Evolutionary conservation across 257 asterid species (phyloP), one percentile per base, ranked within the genome.

Genomic region (Euphrasia confusa): DNA sequence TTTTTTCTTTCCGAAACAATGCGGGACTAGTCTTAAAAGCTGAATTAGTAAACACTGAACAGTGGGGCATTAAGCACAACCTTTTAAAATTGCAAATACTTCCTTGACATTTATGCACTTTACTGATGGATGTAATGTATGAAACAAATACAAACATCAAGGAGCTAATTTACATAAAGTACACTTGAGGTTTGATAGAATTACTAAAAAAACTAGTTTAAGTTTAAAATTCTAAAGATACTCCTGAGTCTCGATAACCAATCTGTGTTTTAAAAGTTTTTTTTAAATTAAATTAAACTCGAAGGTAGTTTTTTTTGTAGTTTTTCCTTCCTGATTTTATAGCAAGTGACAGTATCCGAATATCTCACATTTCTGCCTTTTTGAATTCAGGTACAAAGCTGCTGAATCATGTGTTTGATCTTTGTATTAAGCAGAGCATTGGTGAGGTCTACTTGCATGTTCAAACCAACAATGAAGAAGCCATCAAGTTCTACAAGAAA

Each of bases 381-480:
- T 8, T 8, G 33, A 37, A 37, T 8, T 37, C 7, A 37, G 42
- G 42, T 8, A 37, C 42, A 37, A 37, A 37, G 42, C 12, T 93
- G 69, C 71, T 89, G 86, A 89, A 77, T 76, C 94, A 93, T 54
- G 95, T 87, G 61, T 80, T 89, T 56, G 91, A 89, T 67, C 81
- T 83, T n/a, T 80, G 96, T 72, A 28, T 72, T 13, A 89, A 83
- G 83, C 87, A 89, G 85, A 89, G 78, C 72, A 80, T 83, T 42
- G 84, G 88, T 1, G 96, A 89, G 85, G 79, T 87, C 72, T 93
- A 84, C 87, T 73, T 93, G 79, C 99, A 89, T 7, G 96, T 89
- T 76, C 97, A 89, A 85, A 93, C 95, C 4, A 89, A 83, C 81
- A 92, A 89, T 26, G 95, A 92, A 9, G 95, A 93, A 7, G 99